Percentiles rank a stretch among this genome's conserved stretches.
These are phyloP conservation scores for Dictyostelium discoideum DNA, from an alignment of 78 protist genomes.

Conservation along the genomic window dicty_2.7 NC_007088.5:6636501-6637000, in stretches of 20 bases:
- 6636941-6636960: neutral
- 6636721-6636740: constrained; percentile 38
- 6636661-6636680: constrained; percentile 9
- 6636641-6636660: constrained; percentile 6
- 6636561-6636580: neutral
- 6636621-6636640: too few relatives aligned
- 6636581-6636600: neutral
- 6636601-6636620: neutral
- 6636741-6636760: constrained; percentile 39
- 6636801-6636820: constrained; percentile 44
- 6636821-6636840: constrained; percentile 57
- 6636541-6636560: neutral
- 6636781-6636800: constrained; percentile 57
- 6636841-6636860: constrained; percentile 61
- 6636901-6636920: constrained; percentile 2
- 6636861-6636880: constrained; percentile 52
- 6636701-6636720: constrained; percentile 31
- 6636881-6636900: constrained; percentile 32
- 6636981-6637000: neutral
- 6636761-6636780: constrained; percentile 27
- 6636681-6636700: constrained; percentile 33
- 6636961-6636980: neutral
- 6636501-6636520: neutral
- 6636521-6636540: neutral
- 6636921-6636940: neutral